A percentile compares a stretch with the other conserved stretches of the same genome.
phyloP scores from a whole-genome alignment of 352 stramenopile genomes.

The Pythium brachiatum region DNA sequence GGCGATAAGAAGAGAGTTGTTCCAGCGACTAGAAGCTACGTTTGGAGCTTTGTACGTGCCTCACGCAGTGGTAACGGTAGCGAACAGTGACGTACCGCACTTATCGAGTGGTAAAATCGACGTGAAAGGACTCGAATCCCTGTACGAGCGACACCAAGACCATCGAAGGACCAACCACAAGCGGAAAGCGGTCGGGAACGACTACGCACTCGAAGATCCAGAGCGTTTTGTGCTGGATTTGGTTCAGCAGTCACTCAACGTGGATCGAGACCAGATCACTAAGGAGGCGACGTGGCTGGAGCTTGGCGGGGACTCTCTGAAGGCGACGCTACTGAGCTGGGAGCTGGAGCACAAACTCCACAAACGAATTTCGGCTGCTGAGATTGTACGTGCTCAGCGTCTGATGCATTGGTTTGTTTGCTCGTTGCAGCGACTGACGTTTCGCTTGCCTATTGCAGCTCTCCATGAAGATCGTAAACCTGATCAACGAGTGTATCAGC shows the following conservation, averaged over 20 bases:
- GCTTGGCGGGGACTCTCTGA: slow-evolving; percentile 51
- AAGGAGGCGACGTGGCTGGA: slow-evolving; percentile 31
- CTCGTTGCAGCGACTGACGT: neutral
- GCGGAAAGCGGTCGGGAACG: neutral
- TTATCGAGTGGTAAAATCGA: slow-evolving; percentile 50
- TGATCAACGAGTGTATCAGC: neutral
- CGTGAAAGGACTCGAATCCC: slow-evolving; percentile 10
- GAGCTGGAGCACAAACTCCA: slow-evolving; percentile 31
- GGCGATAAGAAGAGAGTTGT: slow-evolving; percentile 15
- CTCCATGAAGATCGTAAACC: neutral
- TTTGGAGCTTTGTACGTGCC: slow-evolving; percentile 36
- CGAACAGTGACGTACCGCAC: slow-evolving; percentile 20
- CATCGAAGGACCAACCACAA: neutral
- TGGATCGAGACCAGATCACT: neutral
- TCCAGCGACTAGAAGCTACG: slow-evolving; percentile 30
- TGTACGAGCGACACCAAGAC: slow-evolving; percentile 5
- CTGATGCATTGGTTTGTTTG: neutral
- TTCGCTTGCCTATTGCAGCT: neutral
- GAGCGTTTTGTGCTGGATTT: neutral
- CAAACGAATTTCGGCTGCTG: slow-evolving; percentile 16
- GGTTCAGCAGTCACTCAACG: neutral
- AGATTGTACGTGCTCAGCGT: slow-evolving; percentile 21
- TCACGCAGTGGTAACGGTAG: slow-evolving; percentile 20
- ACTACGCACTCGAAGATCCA: neutral
- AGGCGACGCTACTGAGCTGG: slow-evolving; percentile 46